Percentiles rank a stretch among this genome's conserved stretches.
These are phyloP conservation scores for Collariella sp. DNA, from an alignment of 495 filamentous ascomycete species.

Conservation along the genomic window DNA sequence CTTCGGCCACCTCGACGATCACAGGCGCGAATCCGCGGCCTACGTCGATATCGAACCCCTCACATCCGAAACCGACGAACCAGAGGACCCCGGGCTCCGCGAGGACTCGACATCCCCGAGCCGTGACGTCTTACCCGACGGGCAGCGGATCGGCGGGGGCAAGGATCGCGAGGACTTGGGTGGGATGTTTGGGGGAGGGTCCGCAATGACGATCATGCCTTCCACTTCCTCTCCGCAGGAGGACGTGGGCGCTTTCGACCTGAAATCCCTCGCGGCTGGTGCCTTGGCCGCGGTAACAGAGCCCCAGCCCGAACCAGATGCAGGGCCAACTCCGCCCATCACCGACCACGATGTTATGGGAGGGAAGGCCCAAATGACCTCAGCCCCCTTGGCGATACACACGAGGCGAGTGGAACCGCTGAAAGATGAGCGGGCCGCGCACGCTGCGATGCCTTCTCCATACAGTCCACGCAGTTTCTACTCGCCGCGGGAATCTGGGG, in stretches of 20 bases:
- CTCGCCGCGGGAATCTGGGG: constrained; percentile 23
- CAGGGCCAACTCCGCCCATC: constrained; percentile 20
- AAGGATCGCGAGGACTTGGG: background rate
- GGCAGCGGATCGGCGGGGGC: background rate
- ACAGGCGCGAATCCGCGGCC: constrained; percentile 40
- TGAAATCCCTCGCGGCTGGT: constrained; percentile 36
- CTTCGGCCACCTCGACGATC: constrained; percentile 42
- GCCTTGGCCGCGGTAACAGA: constrained; percentile 28
- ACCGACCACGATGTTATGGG: constrained; percentile 22
- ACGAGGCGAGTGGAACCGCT: constrained; percentile 11
- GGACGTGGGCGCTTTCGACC: constrained; percentile 29
- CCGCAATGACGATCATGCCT: constrained; percentile 3
- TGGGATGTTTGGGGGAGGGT: constrained; percentile 15
- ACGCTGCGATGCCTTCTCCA: constrained; percentile 1
- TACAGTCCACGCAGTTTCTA: constrained; percentile 17
- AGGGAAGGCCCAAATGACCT: constrained; percentile 14
- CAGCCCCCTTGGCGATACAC: constrained; percentile 16
- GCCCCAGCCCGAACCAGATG: constrained; percentile 21
- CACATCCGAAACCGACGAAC: constrained; percentile 25
- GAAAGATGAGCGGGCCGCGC: constrained; percentile 13
- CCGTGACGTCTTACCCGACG: constrained; percentile 7
- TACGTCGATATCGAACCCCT: constrained; percentile 34
- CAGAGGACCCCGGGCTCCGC: constrained; percentile 6
- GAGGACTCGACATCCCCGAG: constrained; percentile 15
- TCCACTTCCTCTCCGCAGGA: constrained; percentile 13